Conservation (phyloP, 179 eudicot genomes). For the Monotropa hypopitys region DNA sequence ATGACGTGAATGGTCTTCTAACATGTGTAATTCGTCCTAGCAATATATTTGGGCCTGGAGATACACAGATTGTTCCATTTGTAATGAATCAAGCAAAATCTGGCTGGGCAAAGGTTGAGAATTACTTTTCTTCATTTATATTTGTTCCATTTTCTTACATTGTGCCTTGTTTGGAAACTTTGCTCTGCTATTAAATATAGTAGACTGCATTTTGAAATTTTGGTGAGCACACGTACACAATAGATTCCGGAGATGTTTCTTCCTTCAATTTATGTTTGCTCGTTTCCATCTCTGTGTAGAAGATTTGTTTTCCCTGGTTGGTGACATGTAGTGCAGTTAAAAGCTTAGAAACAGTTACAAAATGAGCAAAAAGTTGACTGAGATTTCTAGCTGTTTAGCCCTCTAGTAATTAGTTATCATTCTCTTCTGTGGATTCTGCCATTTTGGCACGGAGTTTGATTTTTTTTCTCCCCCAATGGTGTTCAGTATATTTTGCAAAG, state of each 20-base stretch:
- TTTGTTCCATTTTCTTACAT: neutral
- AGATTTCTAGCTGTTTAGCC: neutral
- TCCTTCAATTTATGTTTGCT: neutral
- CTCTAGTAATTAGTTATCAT: neutral
- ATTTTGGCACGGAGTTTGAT: neutral
- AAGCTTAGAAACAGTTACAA: neutral
- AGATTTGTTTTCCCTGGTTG: neutral
- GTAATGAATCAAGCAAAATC: constrained; percentile 59
- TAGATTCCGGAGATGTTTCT: neutral
- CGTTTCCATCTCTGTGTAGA: neutral
- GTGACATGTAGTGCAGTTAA: neutral
- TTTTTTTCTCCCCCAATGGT: neutral
- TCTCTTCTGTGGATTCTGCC: neutral
- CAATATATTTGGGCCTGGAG: constrained; percentile 91
- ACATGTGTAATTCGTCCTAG: constrained; percentile 87
- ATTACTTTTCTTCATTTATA: constrained; percentile 14
- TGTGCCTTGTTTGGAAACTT: neutral
- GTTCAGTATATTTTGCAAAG: neutral
- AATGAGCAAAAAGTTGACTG: neutral
- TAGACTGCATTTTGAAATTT: neutral
- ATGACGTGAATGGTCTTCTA: constrained; percentile 47
- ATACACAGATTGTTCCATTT: constrained; percentile 40
- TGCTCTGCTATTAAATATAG: neutral
- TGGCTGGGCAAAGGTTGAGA: constrained; percentile 69
- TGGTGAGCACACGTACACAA: neutral